Base-by-base conservation (phyloP, 2,329 filamentous ascomycete species). In the Albophoma yamanashiensis region DNA sequence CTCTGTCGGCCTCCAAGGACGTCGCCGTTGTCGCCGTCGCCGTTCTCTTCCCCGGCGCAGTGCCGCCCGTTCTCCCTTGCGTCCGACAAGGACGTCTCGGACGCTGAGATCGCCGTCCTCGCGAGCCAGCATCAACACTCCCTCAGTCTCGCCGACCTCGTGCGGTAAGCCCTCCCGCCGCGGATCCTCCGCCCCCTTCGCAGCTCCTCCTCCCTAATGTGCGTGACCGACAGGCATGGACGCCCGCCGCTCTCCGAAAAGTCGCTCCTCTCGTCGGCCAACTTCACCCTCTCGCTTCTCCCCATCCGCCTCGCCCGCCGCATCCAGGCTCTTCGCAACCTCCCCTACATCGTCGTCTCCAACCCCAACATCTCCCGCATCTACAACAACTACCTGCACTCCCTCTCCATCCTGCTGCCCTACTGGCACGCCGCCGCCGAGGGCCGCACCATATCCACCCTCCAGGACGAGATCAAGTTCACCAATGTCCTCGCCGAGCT, bases 341-440 rank as follows among this genome's bases (percentile, higher is more conserved):
- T 99, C 11, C 94, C 94, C 0, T 99, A 93, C 74, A 97, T 99
- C 64, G 93, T 99, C 59, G 94, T 99, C 34, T 92, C 93, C n/a
- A 97, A 99, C 71, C 91, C 92, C 1, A 91, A 97, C 71, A 92
- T 99, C 66, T 89, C 88, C 34, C 88, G 89, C 68, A 99, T 99
- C 65, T 96, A 97, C 79, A 87, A 90, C 74, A 97, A 97, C 75
- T 99, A 99, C 74, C 81, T 96, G 53, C 92, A 97, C 74, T 96
- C 92, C 2, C 79, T 99, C 25, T 93, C 90, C 2, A 96, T 92
- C 0, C 81, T 99, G 20, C 83, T 97, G 4, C 92, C 93, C 6
- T 97, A 93, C 77, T 75, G 73, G 68, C 73, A 75, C 69, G 86
- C 88, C 39, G 82, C 72, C 8, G 66, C 66, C 52, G 64, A 69